Conservation (phyloP, 768 basidiomycete species). For the Tylopilus felleus region DNA sequence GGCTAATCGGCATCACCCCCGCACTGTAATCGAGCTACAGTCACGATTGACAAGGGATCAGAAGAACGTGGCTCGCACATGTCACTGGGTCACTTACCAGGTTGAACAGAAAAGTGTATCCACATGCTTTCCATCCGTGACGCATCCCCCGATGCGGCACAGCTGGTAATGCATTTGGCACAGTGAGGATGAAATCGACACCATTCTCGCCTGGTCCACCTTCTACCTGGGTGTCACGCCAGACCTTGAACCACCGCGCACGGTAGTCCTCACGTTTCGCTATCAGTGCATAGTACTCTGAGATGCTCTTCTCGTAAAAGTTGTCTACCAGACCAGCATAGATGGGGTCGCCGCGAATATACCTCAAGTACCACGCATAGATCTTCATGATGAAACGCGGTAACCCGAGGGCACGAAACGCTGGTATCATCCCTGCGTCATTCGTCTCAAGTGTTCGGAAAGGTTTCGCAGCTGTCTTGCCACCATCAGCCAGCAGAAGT, state of each 20-base stretch:
- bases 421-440: conserved; percentile 45
- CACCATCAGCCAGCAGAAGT: conserved; percentile 50
- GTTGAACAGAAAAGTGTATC: conserved; percentile 67
- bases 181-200: conserved; percentile 62
- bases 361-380: conserved; percentile 50
- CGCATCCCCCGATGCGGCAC: conserved; percentile 50
- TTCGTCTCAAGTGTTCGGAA: conserved; percentile 43
- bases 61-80: background rate
- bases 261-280: conserved; percentile 43
- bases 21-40: conserved; percentile 43
- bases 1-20: conserved; percentile 44
- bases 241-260: conserved; percentile 37
- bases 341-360: conserved; percentile 48
- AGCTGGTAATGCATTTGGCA: conserved; percentile 61
- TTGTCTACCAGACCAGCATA: conserved; percentile 53
- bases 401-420: conserved; percentile 39
- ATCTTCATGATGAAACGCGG: conserved; percentile 45
- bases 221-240: conserved; percentile 27
- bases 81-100: conserved; percentile 40
- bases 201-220: conserved; percentile 35
- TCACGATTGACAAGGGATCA: background rate
- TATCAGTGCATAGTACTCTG: conserved; percentile 50
- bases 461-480: conserved; percentile 35
- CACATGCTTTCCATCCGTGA: conserved; percentile 55
- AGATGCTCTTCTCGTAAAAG: conserved; percentile 46